Evolutionary conservation across 805 yeast genomes (phyloP).

Genomic region (Dipodascopsis uninucleata): DNA sequence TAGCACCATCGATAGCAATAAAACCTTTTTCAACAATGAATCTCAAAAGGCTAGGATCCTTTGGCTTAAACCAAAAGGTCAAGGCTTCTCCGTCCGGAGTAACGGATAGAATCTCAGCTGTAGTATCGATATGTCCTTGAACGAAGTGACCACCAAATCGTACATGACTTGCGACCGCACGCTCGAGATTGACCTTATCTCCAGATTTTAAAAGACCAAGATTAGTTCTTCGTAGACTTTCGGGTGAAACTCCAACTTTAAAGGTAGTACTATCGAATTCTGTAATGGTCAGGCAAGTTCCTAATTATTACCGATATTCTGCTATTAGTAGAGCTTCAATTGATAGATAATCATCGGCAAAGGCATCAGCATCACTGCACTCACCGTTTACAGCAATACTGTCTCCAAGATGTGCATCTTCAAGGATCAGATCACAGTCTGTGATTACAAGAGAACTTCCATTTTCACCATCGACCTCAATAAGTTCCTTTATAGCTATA

Average conservation of each 20-base stretch:
- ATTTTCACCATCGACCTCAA: constrained; percentile 59
- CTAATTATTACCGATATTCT: constrained; percentile 3
- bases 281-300: constrained; percentile 86
- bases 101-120: constrained; percentile 58
- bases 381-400: constrained; percentile 82
- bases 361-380: not conserved
- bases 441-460: constrained; percentile 69
- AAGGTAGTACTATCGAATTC: constrained; percentile 60
- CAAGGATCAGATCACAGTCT: constrained; percentile 58
- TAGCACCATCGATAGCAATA: constrained; percentile 87
- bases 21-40: constrained; percentile 95
- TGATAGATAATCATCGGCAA: not conserved
- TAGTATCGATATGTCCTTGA: constrained; percentile 95
- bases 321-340: not conserved
- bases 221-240: constrained; percentile 78
- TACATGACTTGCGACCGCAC: constrained; percentile 80
- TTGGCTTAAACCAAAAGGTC: constrained; percentile 65
- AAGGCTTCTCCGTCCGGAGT: constrained; percentile 69
- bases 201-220: constrained; percentile 59
- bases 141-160: constrained; percentile 97
- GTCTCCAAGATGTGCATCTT: constrained; percentile 89
- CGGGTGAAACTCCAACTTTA: constrained; percentile 91
- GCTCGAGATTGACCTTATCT: constrained; percentile 74
- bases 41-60: constrained; percentile 44
- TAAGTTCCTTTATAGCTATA: constrained; percentile 45